Conservation (phyloP, 2,329 filamentous ascomycete genomes). For the Phyllosticta ampelicida region DNA sequence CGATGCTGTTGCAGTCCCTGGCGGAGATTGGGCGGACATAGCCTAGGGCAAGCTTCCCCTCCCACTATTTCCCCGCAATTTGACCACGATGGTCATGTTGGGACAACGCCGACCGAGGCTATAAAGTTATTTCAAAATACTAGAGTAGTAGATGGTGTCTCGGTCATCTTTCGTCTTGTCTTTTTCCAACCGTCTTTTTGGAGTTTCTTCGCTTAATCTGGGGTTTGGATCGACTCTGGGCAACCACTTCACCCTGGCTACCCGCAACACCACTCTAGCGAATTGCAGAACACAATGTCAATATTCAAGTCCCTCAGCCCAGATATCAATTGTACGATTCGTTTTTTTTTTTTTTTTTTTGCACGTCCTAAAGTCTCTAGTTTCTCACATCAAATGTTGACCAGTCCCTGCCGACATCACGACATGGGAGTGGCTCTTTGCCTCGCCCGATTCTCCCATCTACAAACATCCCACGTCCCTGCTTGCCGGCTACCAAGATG, state of each 20-base stretch:
- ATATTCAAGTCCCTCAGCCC: constrained; percentile 35
- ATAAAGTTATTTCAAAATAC: not conserved
- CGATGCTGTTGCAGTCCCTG: not conserved
- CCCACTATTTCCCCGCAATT: not conserved
- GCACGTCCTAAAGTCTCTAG: not conserved
- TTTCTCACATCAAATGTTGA: constrained; percentile 5
- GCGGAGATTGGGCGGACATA: not conserved
- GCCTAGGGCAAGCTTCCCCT: not conserved
- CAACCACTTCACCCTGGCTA: too few relatives aligned
- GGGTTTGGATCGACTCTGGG: too few relatives aligned
- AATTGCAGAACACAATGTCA: constrained; percentile 17
- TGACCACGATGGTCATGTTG: too few relatives aligned
- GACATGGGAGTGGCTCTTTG: constrained; percentile 53
- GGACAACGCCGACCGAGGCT: not conserved
- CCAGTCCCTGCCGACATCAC: constrained; percentile 44
- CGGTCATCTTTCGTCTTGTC: not conserved
- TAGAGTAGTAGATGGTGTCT: not conserved
- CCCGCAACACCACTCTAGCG: too few relatives aligned
- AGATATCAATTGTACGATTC: constrained; percentile 27
- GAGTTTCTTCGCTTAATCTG: too few relatives aligned
- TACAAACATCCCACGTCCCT: constrained; percentile 27
- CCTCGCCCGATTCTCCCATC: constrained; percentile 43
- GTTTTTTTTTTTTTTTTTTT: not conserved
- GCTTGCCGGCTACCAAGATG: constrained; percentile 48
- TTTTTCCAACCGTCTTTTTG: not conserved